Conservation (phyloP, 179 eudicot species). For the Patellifolia procumbens region DNA sequence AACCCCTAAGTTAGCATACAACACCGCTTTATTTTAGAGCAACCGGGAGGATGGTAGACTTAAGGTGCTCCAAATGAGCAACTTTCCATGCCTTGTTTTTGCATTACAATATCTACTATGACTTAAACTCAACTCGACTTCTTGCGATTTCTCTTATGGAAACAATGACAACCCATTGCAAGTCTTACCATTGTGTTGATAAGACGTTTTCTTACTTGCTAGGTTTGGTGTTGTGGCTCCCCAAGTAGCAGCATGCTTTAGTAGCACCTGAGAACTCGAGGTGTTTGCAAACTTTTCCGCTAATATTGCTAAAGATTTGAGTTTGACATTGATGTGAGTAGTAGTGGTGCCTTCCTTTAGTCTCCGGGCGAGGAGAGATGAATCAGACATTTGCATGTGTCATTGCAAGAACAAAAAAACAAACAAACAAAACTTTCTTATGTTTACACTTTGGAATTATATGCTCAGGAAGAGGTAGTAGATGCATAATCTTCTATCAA, state of each 20-base stretch:
- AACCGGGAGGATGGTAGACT: too few species aligned
- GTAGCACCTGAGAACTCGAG: not conserved
- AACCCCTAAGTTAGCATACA: too few species aligned
- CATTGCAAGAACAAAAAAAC: not conserved
- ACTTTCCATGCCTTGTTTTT: not conserved
- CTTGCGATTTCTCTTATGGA: not conserved
- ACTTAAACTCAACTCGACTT: not conserved
- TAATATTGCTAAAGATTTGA: too few species aligned
- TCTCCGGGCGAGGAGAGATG: not conserved
- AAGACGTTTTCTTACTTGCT: not conserved
- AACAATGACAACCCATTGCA: not conserved
- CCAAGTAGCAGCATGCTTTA: not conserved
- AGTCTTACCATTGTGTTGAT: not conserved
- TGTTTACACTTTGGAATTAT: not conserved
- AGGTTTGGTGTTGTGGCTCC: not conserved
- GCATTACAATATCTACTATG: not conserved
- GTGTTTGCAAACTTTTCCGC: not conserved
- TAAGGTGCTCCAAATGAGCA: not conserved
- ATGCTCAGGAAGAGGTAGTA: constrained; percentile 4
- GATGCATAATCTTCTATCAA: not conserved
- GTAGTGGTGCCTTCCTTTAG: not conserved
- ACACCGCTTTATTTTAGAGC: too few species aligned
- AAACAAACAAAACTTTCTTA: not conserved
- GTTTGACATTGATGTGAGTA: too few species aligned
- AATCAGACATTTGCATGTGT: not conserved